phyloP scores from a whole-genome alignment of 129 eudicot species.

The Chrysanthemum lavandulifolium region DNA sequence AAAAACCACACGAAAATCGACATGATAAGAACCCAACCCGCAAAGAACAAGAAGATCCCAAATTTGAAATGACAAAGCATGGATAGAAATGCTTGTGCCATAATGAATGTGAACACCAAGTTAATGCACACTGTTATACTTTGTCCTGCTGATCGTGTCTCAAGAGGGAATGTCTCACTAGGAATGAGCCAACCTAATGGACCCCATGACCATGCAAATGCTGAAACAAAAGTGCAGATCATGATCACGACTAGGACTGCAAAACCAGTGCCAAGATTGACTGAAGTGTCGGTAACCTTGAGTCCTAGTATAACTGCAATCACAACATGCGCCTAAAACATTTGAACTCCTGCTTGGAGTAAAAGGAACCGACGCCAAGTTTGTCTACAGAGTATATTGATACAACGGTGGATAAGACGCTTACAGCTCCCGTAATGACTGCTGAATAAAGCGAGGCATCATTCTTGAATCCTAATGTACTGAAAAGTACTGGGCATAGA shows the following conservation, averaged over 20 bases:
- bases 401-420: slow-evolving; percentile 72
- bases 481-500: slow-evolving; percentile 86
- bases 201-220: slow-evolving; percentile 99
- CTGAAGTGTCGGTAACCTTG: slow-evolving; percentile 53
- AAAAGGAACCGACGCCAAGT: slow-evolving; percentile 68
- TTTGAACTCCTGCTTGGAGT: slow-evolving; percentile 85
- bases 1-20: slow-evolving; percentile 75
- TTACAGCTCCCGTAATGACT: slow-evolving; percentile 90
- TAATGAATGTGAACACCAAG: slow-evolving; percentile 83
- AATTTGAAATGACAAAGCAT: slow-evolving; percentile 84
- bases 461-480: slow-evolving; percentile 71
- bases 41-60: slow-evolving; percentile 91
- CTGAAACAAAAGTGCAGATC: slow-evolving; percentile 73
- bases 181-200: slow-evolving; percentile 97
- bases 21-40: slow-evolving; percentile 89
- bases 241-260: slow-evolving; percentile 71
- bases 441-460: slow-evolving; percentile 83
- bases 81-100: slow-evolving; percentile 87
- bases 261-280: slow-evolving; percentile 35
- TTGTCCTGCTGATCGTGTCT: slow-evolving; percentile 91
- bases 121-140: slow-evolving; percentile 83
- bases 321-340: slow-evolving; percentile 73
- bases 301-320: slow-evolving; percentile 68
- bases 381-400: slow-evolving; percentile 83
- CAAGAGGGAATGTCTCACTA: slow-evolving; percentile 85